Evolutionary conservation across 2,329 filamentous ascomycete genomes (phyloP).

Genomic region (Didymella pinodella): DNA sequence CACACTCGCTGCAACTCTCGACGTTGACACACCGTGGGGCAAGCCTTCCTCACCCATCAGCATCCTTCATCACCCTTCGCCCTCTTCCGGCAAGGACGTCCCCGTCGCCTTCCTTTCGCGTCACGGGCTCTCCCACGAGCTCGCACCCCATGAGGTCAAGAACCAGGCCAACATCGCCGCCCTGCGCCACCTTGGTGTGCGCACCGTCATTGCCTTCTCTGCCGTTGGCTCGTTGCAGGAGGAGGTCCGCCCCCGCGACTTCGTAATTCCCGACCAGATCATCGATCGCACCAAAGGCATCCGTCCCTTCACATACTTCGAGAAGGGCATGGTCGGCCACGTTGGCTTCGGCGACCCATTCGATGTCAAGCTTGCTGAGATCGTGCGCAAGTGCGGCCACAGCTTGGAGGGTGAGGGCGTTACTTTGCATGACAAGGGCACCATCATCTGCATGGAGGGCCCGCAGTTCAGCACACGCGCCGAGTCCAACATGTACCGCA

Average conservation of each 20-base stretch:
- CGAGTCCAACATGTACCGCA: conserved; percentile 93
- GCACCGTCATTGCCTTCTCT: conserved; percentile 91
- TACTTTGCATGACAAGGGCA: conserved; percentile 81
- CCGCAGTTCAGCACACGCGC: conserved; percentile 97
- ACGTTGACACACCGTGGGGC: conserved; percentile 87
- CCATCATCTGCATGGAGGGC: conserved; percentile 97
- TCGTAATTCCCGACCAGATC: conserved; percentile 93
- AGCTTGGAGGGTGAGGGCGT: conserved; percentile 84
- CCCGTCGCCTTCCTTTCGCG: conserved; percentile 90
- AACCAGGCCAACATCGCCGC: conserved; percentile 97
- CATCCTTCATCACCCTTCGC: conserved; percentile 85
- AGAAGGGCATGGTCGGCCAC: conserved; percentile 89
- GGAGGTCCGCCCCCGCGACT: conserved; percentile 93
- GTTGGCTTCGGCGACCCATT: conserved; percentile 97
- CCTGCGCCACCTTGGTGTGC: conserved; percentile 87
- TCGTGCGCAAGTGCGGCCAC: conserved; percentile 80
- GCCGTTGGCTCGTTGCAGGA: conserved; percentile 93
- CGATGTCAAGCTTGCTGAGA: conserved; percentile 75
- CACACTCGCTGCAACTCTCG: conserved; percentile 80
- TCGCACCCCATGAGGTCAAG: conserved; percentile 94
- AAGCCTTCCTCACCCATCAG: conserved; percentile 77
- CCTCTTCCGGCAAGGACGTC: conserved; percentile 67
- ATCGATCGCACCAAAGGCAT: conserved; percentile 98
- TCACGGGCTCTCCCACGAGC: conserved; percentile 87
- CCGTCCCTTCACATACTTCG: conserved; percentile 94